Evolutionary conservation across 108 stramenopile genomes (phyloP).

Genomic region (Conticribra guillardii): DNA sequence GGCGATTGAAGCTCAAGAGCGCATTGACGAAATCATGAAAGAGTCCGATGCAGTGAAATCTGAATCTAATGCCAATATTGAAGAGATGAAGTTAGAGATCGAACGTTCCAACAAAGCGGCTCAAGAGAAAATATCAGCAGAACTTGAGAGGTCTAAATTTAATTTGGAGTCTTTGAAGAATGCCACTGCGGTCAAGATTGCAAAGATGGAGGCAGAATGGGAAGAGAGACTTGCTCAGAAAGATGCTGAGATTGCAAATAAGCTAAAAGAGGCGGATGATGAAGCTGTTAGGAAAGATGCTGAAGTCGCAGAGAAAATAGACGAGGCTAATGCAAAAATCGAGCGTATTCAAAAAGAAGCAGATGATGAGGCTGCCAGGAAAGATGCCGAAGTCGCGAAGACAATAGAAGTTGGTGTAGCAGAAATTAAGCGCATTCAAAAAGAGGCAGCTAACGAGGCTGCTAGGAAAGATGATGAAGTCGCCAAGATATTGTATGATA

Average conservation of each 20-base stretch:
- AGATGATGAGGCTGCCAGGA: not conserved
- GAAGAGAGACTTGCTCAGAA: not conserved
- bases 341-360: constrained; percentile 23
- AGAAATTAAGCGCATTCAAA: constrained; percentile 9
- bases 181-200: constrained; percentile 25
- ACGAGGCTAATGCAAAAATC: constrained; percentile 15
- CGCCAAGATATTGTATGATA: not conserved
- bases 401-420: not conserved
- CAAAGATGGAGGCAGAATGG: constrained; percentile 10
- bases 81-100: constrained; percentile 14
- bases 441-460: constrained; percentile 3
- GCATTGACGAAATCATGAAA: not conserved
- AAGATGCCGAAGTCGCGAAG: constrained; percentile 5
- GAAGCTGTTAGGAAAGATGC: not conserved
- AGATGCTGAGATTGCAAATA: not conserved
- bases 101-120: constrained; percentile 13
- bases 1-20: constrained; percentile 10
- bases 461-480: constrained; percentile 5
- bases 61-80: not conserved
- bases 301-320: not conserved
- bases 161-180: constrained; percentile 26
- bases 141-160: constrained; percentile 26
- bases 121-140: constrained; percentile 12
- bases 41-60: not conserved
- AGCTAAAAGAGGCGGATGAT: not conserved